Conservation (phyloP, 495 filamentous ascomycete species). For the Amphirosellinia nigrospora region DNA sequence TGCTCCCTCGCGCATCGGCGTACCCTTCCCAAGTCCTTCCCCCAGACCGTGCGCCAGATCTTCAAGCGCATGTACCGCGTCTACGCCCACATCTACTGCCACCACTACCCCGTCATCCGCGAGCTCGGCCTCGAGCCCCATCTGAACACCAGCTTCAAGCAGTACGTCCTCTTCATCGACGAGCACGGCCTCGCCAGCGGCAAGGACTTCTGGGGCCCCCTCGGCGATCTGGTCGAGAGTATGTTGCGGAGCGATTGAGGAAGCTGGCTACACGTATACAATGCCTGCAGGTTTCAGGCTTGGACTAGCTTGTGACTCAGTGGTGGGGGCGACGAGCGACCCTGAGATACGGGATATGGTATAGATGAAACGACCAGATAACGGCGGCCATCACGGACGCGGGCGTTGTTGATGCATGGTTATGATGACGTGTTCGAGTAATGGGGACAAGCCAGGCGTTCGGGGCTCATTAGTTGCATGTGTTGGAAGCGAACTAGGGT, state of each 20-base stretch:
- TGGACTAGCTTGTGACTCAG: background rate
- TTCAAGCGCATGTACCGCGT: conserved; percentile 99
- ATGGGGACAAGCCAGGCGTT: conserved; percentile 36
- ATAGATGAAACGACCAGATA: background rate
- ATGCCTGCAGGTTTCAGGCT: background rate
- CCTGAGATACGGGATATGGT: background rate
- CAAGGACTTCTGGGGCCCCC: conserved; percentile 97
- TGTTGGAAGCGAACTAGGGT: conserved; percentile 31
- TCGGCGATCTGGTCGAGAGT: conserved; percentile 94
- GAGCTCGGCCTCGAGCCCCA: conserved; percentile 96
- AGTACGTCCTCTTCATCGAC: conserved; percentile 96
- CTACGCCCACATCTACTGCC: conserved; percentile 99
- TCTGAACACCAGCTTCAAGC: conserved; percentile 99
- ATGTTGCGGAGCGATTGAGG: conserved; percentile 90
- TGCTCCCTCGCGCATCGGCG: conserved; percentile 92
- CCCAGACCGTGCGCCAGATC: conserved; percentile 83
- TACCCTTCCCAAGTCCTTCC: conserved; percentile 93
- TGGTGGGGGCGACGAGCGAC: background rate
- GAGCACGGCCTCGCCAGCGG: conserved; percentile 87
- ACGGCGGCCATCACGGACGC: background rate
- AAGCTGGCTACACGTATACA: background rate
- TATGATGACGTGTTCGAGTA: conserved; percentile 16
- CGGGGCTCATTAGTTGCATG: conserved; percentile 29
- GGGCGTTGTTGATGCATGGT: conserved; percentile 18
- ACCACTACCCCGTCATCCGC: conserved; percentile 96